These are phyloP conservation scores for Piromyces finnis DNA, from an alignment of 192 early-diverging fungal genomes.

Conservation along the genomic window DNA sequence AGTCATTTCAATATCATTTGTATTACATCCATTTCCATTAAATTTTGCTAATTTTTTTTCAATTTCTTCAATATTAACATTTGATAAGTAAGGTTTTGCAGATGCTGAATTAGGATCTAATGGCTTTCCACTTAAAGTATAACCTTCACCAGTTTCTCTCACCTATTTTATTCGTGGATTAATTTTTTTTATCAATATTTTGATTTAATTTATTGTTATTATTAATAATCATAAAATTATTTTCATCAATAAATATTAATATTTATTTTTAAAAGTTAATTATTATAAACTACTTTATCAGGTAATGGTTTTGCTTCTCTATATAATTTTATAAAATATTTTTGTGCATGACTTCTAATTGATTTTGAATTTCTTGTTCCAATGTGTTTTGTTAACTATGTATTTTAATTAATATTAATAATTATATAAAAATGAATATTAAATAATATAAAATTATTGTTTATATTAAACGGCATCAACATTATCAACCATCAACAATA, in stretches of 20 bases:
- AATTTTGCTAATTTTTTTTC: background rate
- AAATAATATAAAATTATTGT: too few species aligned
- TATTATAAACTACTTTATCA: slow-evolving; percentile 31
- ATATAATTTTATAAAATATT: slow-evolving; percentile 81
- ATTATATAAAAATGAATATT: too few species aligned
- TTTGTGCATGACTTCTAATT: slow-evolving; percentile 78
- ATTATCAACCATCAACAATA: too few species aligned
- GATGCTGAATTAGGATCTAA: slow-evolving; percentile 78
- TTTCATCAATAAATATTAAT: too few species aligned
- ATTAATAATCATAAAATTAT: background rate
- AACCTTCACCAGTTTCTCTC: slow-evolving; percentile 40
- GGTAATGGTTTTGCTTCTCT: slow-evolving; percentile 65
- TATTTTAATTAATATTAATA: background rate
- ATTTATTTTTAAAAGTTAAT: too few species aligned
- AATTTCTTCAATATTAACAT: background rate
- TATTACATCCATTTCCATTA: background rate
- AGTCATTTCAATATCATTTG: background rate
- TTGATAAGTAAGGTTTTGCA: slow-evolving; percentile 53
- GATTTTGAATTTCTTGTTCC: slow-evolving; percentile 63
- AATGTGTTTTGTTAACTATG: slow-evolving; percentile 47
- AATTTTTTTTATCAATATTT: background rate
- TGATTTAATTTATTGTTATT: background rate
- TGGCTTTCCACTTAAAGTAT: slow-evolving; percentile 66
- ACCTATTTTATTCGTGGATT: background rate
- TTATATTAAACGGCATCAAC: too few species aligned